Percentiles rank a stretch among this genome's conserved stretches.
Evolutionary conservation across 164 flowering plant genomes (phyloP).

Genomic region (Nymphaea colorata): DNA sequence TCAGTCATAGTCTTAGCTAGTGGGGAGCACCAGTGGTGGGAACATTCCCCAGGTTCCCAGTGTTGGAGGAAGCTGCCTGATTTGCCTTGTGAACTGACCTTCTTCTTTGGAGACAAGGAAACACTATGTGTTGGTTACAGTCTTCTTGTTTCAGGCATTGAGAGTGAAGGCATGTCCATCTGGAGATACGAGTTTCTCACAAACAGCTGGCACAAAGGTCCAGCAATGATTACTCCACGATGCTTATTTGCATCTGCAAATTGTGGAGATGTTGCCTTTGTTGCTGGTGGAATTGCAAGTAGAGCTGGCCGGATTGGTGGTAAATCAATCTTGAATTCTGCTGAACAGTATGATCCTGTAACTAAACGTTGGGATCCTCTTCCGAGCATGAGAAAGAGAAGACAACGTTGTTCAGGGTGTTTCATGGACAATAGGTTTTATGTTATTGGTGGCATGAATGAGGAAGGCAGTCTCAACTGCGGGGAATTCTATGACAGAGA

Average conservation of each 20-base stretch:
- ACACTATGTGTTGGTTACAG: constrained; percentile 68
- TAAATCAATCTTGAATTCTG: constrained; percentile 27
- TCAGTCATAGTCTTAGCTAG: constrained; percentile 51
- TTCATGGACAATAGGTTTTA: constrained; percentile 67
- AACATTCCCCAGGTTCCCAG: constrained; percentile 33
- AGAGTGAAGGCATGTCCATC: constrained; percentile 37
- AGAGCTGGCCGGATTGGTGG: not conserved
- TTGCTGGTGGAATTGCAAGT: constrained; percentile 61
- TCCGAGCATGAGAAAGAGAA: constrained; percentile 37
- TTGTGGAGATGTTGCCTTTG: constrained; percentile 45
- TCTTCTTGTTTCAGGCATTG: constrained; percentile 60
- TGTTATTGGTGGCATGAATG: constrained; percentile 62
- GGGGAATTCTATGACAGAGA: constrained; percentile 50
- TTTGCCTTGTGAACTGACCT: constrained; percentile 44
- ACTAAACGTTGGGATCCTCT: constrained; percentile 44
- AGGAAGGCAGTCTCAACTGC: constrained; percentile 34
- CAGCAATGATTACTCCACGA: constrained; percentile 53
- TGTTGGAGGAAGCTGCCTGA: constrained; percentile 40
- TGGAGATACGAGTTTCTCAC: constrained; percentile 59
- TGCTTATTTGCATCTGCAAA: constrained; percentile 75
- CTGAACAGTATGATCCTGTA: constrained; percentile 50
- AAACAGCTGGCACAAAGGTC: constrained; percentile 56
- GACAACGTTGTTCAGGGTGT: constrained; percentile 59
- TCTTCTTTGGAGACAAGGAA: constrained; percentile 55
- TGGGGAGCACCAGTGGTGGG: constrained; percentile 58